Base-by-base conservation (phyloP, 2,329 filamentous ascomycete genomes). In the Cladorrhinum sp. region DNA sequence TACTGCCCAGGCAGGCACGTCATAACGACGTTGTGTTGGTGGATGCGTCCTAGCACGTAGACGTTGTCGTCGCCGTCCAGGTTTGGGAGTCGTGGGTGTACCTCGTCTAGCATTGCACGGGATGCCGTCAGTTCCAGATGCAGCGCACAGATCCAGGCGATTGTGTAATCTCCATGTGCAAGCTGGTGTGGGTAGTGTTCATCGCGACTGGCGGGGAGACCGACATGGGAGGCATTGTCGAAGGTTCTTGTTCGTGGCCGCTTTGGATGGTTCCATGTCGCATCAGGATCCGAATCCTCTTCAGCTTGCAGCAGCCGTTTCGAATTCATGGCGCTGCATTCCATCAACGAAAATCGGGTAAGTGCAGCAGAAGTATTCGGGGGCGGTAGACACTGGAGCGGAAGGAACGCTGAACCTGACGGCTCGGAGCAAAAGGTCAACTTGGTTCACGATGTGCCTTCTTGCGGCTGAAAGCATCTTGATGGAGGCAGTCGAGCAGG, bases 91-190 rank as follows among this genome's bases (percentile, higher is more conserved):
- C 24, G 48, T 52, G 25, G 48, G 49, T 62, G 53, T 52, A 38
- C 48, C 56, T 58, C 52, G 41, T 62, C 60, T 16, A 62, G 53
- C 49, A 62, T 57, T 25, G 53, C 60, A 24, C 57, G 57, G 22
- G 60, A 55, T 48, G 49, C 57, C 29, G 53, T 24, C 49, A 62
- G 18, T 56, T 62, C 60, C 16, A 57, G 22, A 13, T 23, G 53
- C 36, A 63, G 58, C 8, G 55, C 55, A 48, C 58, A 63, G 29
- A 63, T 60, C 58, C 53, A 63, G 60, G 51, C 57, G 13, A 62
- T 57, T 52, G 60, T 62, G 50, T 62, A 62, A 41, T 41, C 36
- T 41, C n/a, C 10, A n/a, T 41, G 36, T 5, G 36, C 16, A 41
- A 41, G 16, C 16, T 41, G 36, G 36, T 9, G 36, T 5, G 36